A percentile compares a stretch with the other conserved stretches of the same genome.
These are phyloP conservation scores for Leishmania martiniquensis DNA, from an alignment of 208 protist genomes.

Conservation along the genomic window DNA sequence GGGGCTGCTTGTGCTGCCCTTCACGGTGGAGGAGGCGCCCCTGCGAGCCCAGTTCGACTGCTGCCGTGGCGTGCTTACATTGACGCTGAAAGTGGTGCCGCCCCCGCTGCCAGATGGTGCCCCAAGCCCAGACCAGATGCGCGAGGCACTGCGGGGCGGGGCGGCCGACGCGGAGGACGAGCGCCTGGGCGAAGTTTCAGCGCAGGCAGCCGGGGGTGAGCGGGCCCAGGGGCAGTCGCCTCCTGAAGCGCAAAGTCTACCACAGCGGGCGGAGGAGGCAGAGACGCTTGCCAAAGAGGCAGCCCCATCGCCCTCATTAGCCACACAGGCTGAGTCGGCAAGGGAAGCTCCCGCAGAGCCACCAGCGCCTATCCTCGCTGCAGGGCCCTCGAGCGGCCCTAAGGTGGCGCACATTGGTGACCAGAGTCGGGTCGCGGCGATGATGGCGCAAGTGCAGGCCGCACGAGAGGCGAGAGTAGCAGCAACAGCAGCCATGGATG, in stretches of 20 bases:
- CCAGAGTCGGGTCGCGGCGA: slow-evolving; percentile 30
- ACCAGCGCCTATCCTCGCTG: background rate
- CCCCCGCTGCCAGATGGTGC: slow-evolving; percentile 42
- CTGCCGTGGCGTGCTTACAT: slow-evolving; percentile 52
- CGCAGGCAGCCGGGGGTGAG: background rate
- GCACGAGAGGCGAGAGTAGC: slow-evolving; percentile 46
- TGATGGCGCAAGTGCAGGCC: slow-evolving; percentile 61
- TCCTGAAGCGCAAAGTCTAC: background rate
- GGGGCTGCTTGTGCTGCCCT: slow-evolving; percentile 75
- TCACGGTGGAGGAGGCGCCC: slow-evolving; percentile 73
- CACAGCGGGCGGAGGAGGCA: background rate
- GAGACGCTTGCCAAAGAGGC: background rate
- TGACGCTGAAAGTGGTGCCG: slow-evolving; percentile 76
- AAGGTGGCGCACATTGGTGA: slow-evolving; percentile 31
- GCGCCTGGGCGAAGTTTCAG: background rate
- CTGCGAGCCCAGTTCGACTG: slow-evolving; percentile 69
- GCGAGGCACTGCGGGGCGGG: slow-evolving; percentile 17
- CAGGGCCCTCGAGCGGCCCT: background rate
- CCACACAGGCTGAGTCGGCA: background rate
- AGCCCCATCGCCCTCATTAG: background rate
- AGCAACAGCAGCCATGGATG: slow-evolving; percentile 20
- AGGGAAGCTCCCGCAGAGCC: background rate
- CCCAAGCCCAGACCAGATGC: slow-evolving; percentile 47
- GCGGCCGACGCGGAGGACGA: slow-evolving; percentile 3
- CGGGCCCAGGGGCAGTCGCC: background rate